These are phyloP conservation scores for Coemansia sp. DNA, from an alignment of 192 early-diverging fungal genomes.

Conservation along the genomic window DNA sequence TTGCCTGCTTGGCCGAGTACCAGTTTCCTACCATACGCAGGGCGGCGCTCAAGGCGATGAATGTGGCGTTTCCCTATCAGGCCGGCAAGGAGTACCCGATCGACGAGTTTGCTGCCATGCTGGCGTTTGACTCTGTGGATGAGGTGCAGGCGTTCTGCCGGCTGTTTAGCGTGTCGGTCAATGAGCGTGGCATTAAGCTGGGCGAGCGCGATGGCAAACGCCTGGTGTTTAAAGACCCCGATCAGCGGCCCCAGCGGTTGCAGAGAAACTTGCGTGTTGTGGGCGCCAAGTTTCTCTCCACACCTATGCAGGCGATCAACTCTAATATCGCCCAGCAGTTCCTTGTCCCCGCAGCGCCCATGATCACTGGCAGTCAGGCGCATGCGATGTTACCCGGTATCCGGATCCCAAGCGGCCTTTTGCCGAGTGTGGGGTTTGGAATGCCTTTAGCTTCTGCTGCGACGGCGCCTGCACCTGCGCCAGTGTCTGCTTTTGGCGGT, in stretches of 20 bases:
- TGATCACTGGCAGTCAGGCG: not conserved
- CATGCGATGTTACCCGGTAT: not conserved
- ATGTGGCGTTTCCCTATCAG: conserved; percentile 58
- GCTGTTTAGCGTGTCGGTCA: conserved; percentile 25
- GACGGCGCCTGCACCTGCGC: not conserved
- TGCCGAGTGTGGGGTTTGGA: not conserved
- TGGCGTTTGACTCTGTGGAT: conserved; percentile 62
- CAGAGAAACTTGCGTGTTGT: conserved; percentile 34
- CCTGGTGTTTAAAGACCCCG: conserved; percentile 34
- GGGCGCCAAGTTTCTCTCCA: conserved; percentile 33
- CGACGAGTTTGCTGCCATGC: conserved; percentile 51
- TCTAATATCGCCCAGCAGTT: conserved; percentile 15
- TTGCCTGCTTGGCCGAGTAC: conserved; percentile 76
- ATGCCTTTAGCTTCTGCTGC: not conserved
- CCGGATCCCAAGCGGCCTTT: not conserved
- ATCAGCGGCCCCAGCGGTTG: conserved; percentile 15
- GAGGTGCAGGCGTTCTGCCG: conserved; percentile 49
- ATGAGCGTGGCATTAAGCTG: conserved; percentile 24
- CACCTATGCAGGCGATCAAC: conserved; percentile 41
- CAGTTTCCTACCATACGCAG: conserved; percentile 74
- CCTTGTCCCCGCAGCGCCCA: conserved; percentile 3
- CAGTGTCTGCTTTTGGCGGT: conserved; percentile 1
- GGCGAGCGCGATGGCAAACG: conserved; percentile 34
- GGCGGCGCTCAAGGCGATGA: conserved; percentile 72
- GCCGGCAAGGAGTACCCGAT: conserved; percentile 48